These are phyloP conservation scores for Tetrahymena malaccensis DNA, from an alignment of 73 alveolate species.

Conservation along the genomic window DNA sequence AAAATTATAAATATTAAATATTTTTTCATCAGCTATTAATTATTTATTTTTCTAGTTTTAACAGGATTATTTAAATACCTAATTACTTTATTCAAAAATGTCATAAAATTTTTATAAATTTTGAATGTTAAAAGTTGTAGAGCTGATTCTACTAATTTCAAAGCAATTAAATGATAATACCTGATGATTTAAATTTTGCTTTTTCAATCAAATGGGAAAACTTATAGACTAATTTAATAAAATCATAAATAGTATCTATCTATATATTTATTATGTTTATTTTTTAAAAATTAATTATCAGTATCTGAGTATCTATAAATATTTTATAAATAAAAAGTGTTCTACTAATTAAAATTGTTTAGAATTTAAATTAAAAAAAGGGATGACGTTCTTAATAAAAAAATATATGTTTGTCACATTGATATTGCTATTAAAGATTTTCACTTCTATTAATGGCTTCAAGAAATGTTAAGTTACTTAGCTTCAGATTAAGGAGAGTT, in stretches of 20 bases:
- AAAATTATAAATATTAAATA: no score
- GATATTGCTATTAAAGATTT: neutral
- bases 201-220: neutral
- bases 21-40: no score
- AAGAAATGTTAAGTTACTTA: neutral
- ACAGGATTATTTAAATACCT: no score
- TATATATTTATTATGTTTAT: neutral
- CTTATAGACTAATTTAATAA: neutral
- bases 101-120: no score
- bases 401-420: neutral
- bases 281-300: neutral
- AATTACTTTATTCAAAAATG: no score
- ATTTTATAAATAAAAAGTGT: neutral
- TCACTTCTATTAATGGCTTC: neutral
- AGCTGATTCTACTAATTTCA: neutral
- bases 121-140: neutral
- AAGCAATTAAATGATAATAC: neutral
- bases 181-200: no score
- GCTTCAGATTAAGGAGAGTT: neutral
- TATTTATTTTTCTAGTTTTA: no score
- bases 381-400: neutral
- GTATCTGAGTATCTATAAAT: neutral
- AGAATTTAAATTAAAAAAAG: neutral
- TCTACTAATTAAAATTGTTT: neutral
- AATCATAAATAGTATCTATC: neutral